A percentile compares a stretch with the other conserved stretches of the same genome.
Evolutionary conservation across 2,329 filamentous ascomycete species (phyloP).

Genomic region (Teratosphaeria pseudoeucalypti): DNA sequence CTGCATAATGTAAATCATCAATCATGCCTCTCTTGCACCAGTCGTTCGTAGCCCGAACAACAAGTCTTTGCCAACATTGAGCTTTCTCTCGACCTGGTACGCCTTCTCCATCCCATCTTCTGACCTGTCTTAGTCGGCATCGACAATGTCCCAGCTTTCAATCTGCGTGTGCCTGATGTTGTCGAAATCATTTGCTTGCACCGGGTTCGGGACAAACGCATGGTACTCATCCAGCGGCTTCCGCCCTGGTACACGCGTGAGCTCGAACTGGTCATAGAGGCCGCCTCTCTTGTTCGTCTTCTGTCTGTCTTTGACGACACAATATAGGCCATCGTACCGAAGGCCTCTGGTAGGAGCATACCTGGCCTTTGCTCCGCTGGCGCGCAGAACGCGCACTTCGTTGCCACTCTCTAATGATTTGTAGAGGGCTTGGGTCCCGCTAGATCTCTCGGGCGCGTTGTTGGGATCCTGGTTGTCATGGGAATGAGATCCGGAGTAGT

Average conservation of each 20-base stretch:
- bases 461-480: conserved; percentile 16
- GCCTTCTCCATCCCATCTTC: not conserved
- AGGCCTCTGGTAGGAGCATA: conserved; percentile 12
- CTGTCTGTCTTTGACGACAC: conserved; percentile 4
- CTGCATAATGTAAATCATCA: too few relatives aligned
- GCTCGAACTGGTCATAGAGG: conserved; percentile 18
- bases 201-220: conserved; percentile 7
- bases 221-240: conserved; percentile 7
- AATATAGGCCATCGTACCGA: conserved; percentile 20
- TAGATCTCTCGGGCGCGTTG: conserved; percentile 5
- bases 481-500: conserved; percentile 17
- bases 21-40: too few relatives aligned
- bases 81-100: too few relatives aligned
- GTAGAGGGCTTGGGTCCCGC: conserved; percentile 11
- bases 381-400: conserved; percentile 15
- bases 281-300: conserved; percentile 15
- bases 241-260: conserved; percentile 9
- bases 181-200: conserved; percentile 11
- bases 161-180: not conserved
- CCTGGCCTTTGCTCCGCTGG: conserved; percentile 2
- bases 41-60: too few relatives aligned
- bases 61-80: too few relatives aligned
- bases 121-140: not conserved
- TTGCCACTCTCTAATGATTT: conserved; percentile 5
- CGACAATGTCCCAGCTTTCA: not conserved